Base-by-base conservation (phyloP, 2,329 filamentous ascomycete species). In the Sodiomyces alkalinus region DNA sequence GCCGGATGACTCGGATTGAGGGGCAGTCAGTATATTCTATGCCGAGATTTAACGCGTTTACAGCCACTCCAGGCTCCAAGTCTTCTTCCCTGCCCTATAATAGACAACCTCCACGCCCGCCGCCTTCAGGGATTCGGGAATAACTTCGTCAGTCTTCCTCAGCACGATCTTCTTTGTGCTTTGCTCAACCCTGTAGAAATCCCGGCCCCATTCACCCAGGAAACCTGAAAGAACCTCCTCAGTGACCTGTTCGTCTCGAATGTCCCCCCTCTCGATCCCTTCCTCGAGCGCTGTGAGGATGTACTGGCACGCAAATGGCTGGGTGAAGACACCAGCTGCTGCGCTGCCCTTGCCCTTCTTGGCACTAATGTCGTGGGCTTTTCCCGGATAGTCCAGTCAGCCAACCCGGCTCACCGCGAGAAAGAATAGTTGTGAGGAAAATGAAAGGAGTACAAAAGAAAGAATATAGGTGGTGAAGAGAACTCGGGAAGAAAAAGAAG, bases 321-420 rank as follows among this genome's bases (percentile, higher is more conserved):
- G 80, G 2, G 80, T 86, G 48, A 83, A 87, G 23, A 86, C 79
- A 4, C 80, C 80, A 0, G 80, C 80, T 0, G 76, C 69, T 1
- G 74, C 66, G 46, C 58, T 64, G 26, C 60, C 60, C 27, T 55
- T 54, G 13, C 62, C 67, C 29, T 65, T 62, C 54, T 80, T 79
- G 35, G 67, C 62, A 16, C 45, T 50, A 13, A 66, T 58, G 22
- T 65, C 61, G 47, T 79, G 75, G 12, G 74, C 27, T 29, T 15
- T 15, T 12, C 5, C 11, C 8, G 4, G 20, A 18, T 19, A 23
- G n/a, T n/a, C n/a, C n/a, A n/a, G n/a, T n/a, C n/a, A n/a, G n/a
- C n/a, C n/a, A n/a, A n/a, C n/a, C n/a, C n/a, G n/a, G n/a, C n/a
- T n/a, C n/a, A n/a, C n/a, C n/a, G n/a, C n/a, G n/a, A n/a, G n/a